Conservation (phyloP, 352 stramenopile species). For the Phytophthora citricola region DNA sequence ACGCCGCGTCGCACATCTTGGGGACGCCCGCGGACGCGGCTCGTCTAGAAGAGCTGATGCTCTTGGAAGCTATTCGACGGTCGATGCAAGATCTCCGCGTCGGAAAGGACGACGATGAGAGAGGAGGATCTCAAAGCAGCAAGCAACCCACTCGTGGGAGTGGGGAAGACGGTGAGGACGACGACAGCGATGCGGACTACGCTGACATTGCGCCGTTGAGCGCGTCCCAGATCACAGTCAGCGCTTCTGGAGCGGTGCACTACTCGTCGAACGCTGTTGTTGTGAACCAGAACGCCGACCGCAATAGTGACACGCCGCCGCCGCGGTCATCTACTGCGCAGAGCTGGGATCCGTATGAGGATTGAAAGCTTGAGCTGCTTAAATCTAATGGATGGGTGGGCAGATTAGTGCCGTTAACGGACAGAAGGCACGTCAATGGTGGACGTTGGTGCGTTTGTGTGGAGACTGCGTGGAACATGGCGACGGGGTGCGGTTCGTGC, state of each 20-base stretch:
- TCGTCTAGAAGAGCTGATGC: conserved; percentile 81
- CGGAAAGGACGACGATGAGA: conserved; percentile 44
- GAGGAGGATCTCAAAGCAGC: conserved; percentile 30
- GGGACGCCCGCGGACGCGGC: conserved; percentile 59
- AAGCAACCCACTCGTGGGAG: conserved; percentile 26
- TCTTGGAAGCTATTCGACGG: conserved; percentile 83
- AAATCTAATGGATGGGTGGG: conserved; percentile 21
- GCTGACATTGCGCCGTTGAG: conserved; percentile 40
- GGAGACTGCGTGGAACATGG: conserved; percentile 25
- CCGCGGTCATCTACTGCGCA: conserved; percentile 25
- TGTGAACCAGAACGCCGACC: conserved; percentile 9
- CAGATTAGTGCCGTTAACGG: conserved; percentile 11
- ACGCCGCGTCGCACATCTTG: conserved; percentile 43
- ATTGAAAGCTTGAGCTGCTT: conserved; percentile 22
- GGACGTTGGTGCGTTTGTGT: conserved; percentile 33
- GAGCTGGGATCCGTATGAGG: conserved; percentile 39
- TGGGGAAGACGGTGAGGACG: conserved; percentile 25
- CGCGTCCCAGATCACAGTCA: conserved; percentile 39
- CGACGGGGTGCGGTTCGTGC: conserved; percentile 14
- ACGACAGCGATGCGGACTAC: conserved; percentile 39
- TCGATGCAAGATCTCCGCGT: conserved; percentile 73
- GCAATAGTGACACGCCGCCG: conserved; percentile 18
- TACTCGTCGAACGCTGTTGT: conserved; percentile 30
- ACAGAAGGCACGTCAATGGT: conserved; percentile 3
- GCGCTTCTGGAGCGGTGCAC: conserved; percentile 25